Evolutionary conservation across 805 yeast species (phyloP).

Genomic region (Ogataea methylovora): DNA sequence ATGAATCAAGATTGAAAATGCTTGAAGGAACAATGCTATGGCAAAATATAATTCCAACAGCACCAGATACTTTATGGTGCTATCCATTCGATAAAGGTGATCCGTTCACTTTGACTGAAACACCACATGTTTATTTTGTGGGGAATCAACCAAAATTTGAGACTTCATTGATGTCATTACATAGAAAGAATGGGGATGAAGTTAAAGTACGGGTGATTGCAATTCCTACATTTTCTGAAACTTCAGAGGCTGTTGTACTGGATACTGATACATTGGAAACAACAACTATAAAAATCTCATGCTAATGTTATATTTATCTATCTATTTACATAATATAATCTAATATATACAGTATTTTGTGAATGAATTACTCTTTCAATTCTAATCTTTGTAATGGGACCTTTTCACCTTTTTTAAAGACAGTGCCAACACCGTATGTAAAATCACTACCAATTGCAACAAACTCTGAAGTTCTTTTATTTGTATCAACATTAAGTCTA

Average conservation of each 20-base stretch:
- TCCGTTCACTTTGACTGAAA: constrained; percentile 72
- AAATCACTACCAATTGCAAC: constrained; percentile 52
- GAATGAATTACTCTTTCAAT: constrained; percentile 1
- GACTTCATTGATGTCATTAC: constrained; percentile 31
- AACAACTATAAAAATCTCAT: constrained; percentile 34
- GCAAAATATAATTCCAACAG: constrained; percentile 89
- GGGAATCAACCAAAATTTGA: constrained; percentile 75
- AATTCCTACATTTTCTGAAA: constrained; percentile 61
- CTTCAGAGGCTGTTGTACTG: constrained; percentile 59
- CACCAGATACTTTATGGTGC: constrained; percentile 91
- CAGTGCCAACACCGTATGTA: constrained; percentile 46
- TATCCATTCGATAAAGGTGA: constrained; percentile 74
- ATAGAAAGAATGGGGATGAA: constrained; percentile 21
- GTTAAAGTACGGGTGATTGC: constrained; percentile 44
- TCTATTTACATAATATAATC: neutral
- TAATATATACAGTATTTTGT: neutral
- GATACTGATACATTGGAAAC: constrained; percentile 52
- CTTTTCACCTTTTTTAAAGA: constrained; percentile 22
- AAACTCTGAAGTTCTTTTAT: constrained; percentile 33
- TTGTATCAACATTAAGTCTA: constrained; percentile 45
- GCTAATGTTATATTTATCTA: constrained; percentile 1
- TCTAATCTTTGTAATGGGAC: constrained; percentile 23
- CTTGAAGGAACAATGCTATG: constrained; percentile 67
- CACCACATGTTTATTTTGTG: constrained; percentile 80
- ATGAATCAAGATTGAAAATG: constrained; percentile 49